Base-by-base conservation (phyloP, 148 eudicot species). In the Camellia japonica region DNA sequence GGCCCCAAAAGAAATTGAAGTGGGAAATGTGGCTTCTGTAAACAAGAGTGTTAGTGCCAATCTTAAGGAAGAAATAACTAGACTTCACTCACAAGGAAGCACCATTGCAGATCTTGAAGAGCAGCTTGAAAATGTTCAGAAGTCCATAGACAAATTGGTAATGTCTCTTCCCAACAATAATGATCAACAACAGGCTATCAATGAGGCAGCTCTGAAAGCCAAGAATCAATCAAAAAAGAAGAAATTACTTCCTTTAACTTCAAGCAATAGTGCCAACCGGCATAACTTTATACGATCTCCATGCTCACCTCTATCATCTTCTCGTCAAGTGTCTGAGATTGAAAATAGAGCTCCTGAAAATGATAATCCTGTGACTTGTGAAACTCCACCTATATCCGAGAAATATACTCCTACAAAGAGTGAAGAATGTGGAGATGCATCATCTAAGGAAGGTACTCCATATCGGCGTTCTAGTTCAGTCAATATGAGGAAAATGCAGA, bases 401-500 rank as follows among this genome's bases (percentile, higher is more conserved):
- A 89, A 86, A 86, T 93, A 85, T 59, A 93, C 93, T 16, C 94
- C 94, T 0, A 60, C 83, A 38, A 93, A 89, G 71, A 88, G 90
- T 69, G 91, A 89, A 82, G 95, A 84, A 54, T 89, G 91, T 68
- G 93, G 93, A 71, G 94, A 89, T 82, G 88, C 59, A 30, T 90
- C 94, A 46, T 90, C 94, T 4, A 95, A 91, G 88, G 97, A 95
- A 83, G 92, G 93, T 62, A 90, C 97, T 49, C 93, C 97, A 5
- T 89, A 89, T 76, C 80, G 92, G 59, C 88, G 92, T 68, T 89
- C 94, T 46, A 92, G 98, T 85, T 94, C 97, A 19, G 97, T 94
- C 62, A 94, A 92, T 81, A 94, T 94, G 98, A 94, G 86, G 86
- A 94, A 92, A 88, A 94, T 94, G 98, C 92, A 92, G 84, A 91